A percentile compares a stretch with the other conserved stretches of the same genome.
Conservation (phyloP, 371 early-diverging fungal species). For the Aphelidium insulamus region DNA sequence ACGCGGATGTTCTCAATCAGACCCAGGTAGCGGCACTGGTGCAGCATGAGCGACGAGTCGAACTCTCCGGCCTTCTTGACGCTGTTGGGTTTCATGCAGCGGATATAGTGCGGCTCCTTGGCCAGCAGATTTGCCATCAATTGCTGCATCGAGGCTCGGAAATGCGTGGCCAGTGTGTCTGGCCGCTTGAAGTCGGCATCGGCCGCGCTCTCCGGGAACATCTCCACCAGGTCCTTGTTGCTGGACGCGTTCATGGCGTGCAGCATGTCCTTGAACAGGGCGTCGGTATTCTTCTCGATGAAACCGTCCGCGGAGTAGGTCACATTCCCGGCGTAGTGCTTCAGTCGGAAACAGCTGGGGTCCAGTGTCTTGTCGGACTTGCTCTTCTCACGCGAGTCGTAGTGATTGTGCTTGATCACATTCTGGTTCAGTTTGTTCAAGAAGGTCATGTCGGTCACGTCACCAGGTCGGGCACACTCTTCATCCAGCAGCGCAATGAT, state of each 20-base stretch:
- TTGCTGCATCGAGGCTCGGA: not conserved
- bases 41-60: conserved; percentile 9
- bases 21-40: conserved; percentile 21
- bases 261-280: no score
- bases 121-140: conserved; percentile 2
- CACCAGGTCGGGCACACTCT: conserved; percentile 23
- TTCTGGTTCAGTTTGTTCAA: conserved; percentile 10
- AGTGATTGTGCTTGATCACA: conserved; percentile 7
- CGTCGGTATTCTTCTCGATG: conserved; percentile 40
- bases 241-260: no score
- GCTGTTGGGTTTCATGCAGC: conserved; percentile 24
- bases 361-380: conserved; percentile 3
- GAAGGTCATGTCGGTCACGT: conserved; percentile 11
- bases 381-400: conserved; percentile 9
- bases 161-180: conserved; percentile 3
- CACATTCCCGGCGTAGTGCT: conserved; percentile 51
- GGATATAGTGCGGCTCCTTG: conserved; percentile 19
- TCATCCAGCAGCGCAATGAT: conserved; percentile 31
- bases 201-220: no score
- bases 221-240: no score
- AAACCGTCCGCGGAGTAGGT: conserved; percentile 51
- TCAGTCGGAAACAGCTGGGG: conserved; percentile 12
- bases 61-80: conserved; percentile 7
- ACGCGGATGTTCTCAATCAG: conserved; percentile 22
- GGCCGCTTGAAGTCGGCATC: conserved; percentile 2